phyloP scores from a whole-genome alignment of 2,329 filamentous ascomycete species.

The Lomentospora prolificans region DNA sequence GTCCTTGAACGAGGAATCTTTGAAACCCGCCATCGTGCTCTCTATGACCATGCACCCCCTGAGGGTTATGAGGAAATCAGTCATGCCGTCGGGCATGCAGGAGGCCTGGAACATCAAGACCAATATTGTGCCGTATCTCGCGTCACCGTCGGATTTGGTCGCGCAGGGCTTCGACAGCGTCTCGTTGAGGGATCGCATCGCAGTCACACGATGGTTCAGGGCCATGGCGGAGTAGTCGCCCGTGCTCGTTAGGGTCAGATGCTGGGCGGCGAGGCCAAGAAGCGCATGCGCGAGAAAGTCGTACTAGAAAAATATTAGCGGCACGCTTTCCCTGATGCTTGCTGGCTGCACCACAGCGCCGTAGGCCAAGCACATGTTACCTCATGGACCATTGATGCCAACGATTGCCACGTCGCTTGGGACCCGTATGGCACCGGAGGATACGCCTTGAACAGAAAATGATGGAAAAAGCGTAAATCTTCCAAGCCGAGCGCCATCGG shows the following conservation, averaged over 20 bases:
- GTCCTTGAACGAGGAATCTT: neutral
- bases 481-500: neutral
- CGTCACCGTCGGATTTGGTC: conserved; percentile 23
- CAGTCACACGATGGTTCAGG: conserved; percentile 25
- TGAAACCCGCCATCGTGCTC: neutral
- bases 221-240: conserved; percentile 18
- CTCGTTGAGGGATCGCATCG: conserved; percentile 26
- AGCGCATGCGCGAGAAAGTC: conserved; percentile 32
- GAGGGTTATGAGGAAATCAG: conserved; percentile 28
- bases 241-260: conserved; percentile 20
- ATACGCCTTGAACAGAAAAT: conserved; percentile 9
- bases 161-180: conserved; percentile 19
- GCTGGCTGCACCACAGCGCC: too few species aligned
- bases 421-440: neutral
- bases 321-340: too few species aligned
- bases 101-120: conserved; percentile 27
- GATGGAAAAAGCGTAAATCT: conserved; percentile 6
- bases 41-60: conserved; percentile 21
- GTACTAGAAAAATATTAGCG: conserved; percentile 17
- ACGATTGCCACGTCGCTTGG: neutral
- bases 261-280: conserved; percentile 29
- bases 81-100: conserved; percentile 28
- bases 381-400: conserved; percentile 3
- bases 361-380: neutral
- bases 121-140: conserved; percentile 26